phyloP scores from a whole-genome alignment of 2,329 filamentous ascomycete genomes.

The Mollisia scopiformis region DNA sequence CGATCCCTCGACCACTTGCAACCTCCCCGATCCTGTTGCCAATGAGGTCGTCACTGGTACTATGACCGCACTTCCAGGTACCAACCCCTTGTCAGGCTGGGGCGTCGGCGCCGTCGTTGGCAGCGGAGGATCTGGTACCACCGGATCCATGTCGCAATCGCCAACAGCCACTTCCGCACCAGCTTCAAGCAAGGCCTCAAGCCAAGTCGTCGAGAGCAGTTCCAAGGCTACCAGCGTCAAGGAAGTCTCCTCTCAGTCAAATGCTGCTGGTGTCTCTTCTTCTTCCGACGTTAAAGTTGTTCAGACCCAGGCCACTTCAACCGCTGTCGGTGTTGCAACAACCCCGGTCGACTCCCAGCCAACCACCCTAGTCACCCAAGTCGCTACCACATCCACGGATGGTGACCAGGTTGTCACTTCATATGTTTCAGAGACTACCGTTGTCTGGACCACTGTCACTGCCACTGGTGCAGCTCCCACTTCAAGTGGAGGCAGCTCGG shows the following conservation, averaged over 20 bases:
- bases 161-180: conserved; percentile 9
- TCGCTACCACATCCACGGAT: conserved; percentile 12
- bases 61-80: conserved; percentile 55
- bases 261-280: background rate
- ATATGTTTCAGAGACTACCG: conserved; percentile 48
- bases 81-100: conserved; percentile 59
- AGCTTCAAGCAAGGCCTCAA: conserved; percentile 1
- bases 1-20: conserved; percentile 50
- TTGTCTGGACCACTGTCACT: conserved; percentile 42
- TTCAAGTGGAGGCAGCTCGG: conserved; percentile 2
- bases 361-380: conserved; percentile 15
- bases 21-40: conserved; percentile 49
- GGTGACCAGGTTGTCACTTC: conserved; percentile 14
- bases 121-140: conserved; percentile 9
- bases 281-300: background rate
- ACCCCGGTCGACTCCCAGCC: conserved; percentile 35
- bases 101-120: conserved; percentile 25
- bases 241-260: background rate
- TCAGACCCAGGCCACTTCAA: background rate
- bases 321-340: background rate
- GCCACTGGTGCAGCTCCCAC: conserved; percentile 26
- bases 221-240: background rate
- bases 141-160: conserved; percentile 6
- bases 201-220: background rate
- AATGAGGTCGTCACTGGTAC: conserved; percentile 48